Evolutionary conservation across 192 early-diverging fungal genomes (phyloP).

Genomic region (Entomortierella lignicola): DNA sequence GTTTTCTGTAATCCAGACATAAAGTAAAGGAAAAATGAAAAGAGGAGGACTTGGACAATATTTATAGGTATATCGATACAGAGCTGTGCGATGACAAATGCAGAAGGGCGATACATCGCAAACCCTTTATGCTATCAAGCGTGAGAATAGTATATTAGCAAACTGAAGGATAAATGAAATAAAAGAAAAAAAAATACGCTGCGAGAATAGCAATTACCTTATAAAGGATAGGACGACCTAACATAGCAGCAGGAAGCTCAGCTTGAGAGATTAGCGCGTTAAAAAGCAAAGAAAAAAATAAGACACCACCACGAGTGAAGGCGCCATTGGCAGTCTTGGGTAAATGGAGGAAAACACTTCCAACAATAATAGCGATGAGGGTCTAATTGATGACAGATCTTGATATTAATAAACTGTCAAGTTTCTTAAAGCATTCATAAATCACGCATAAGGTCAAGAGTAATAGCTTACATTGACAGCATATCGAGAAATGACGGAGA

Average conservation of each 20-base stretch:
- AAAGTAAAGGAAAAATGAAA: slow-evolving; percentile 69
- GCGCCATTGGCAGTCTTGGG: slow-evolving; percentile 69
- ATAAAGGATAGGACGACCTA: slow-evolving; percentile 77
- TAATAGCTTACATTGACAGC: slow-evolving; percentile 25
- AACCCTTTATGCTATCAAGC: slow-evolving; percentile 69
- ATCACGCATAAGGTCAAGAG: no score
- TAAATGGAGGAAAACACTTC: slow-evolving; percentile 74
- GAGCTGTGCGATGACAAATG: slow-evolving; percentile 66
- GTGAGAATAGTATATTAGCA: not conserved
- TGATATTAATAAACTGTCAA: slow-evolving; percentile 52
- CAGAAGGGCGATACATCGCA: slow-evolving; percentile 72
- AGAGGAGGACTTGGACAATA: slow-evolving; percentile 63
- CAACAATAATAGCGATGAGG: slow-evolving; percentile 78
- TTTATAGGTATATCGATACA: slow-evolving; percentile 64
- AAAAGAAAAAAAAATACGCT: not conserved
- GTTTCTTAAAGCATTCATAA: not conserved
- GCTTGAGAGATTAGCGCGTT: slow-evolving; percentile 70
- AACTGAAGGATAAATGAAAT: not conserved
- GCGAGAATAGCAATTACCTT: slow-evolving; percentile 56
- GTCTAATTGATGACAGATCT: slow-evolving; percentile 67
- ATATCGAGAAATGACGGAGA: slow-evolving; percentile 65
- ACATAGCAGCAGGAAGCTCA: slow-evolving; percentile 75
- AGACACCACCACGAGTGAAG: slow-evolving; percentile 82
- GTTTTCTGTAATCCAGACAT: slow-evolving; percentile 66
- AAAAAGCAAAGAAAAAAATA: slow-evolving; percentile 73